phyloP scores from a whole-genome alignment of 306 rosid species.

The Trifolium pratense region DNA sequence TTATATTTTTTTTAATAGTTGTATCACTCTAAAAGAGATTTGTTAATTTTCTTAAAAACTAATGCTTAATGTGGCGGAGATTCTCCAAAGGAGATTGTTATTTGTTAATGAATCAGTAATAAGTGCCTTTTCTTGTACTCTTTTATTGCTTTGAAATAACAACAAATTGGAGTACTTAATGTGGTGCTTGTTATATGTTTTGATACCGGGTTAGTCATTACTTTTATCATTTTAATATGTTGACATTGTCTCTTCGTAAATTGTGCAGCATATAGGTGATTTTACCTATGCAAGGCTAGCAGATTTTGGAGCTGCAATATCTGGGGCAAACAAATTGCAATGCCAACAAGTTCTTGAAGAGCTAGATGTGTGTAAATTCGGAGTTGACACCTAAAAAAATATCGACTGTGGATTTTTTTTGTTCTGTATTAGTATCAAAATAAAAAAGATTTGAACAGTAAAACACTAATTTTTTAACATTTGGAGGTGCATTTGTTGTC shows the following conservation, averaged over 20 bases:
- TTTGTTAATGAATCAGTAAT: not conserved
- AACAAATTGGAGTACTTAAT: conserved; percentile 1
- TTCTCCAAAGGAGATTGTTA: not conserved
- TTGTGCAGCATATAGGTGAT: conserved; percentile 95
- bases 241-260: conserved; percentile 38
- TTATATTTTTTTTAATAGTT: not conserved
- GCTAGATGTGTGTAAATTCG: conserved; percentile 78
- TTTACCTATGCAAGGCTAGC: conserved; percentile 95
- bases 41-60: conserved; percentile 22
- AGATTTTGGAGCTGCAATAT: conserved; percentile 99
- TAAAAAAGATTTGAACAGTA: conserved; percentile 9
- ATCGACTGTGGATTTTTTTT: not conserved
- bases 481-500: conserved; percentile 34
- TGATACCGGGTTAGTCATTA: conserved; percentile 2
- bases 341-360: conserved; percentile 99
- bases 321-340: conserved; percentile 97
- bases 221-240: conserved; percentile 14
- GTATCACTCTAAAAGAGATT: not conserved
- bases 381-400: conserved; percentile 27
- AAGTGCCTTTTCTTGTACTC: not conserved
- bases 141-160: not conserved
- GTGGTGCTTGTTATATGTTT: conserved; percentile 24
- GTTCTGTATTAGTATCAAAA: not conserved
- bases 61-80: not conserved
- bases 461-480: conserved; percentile 28